These are phyloP conservation scores for Fusarium kyushuense DNA, from an alignment of 2,329 filamentous ascomycete species.

Conservation along the genomic window DNA sequence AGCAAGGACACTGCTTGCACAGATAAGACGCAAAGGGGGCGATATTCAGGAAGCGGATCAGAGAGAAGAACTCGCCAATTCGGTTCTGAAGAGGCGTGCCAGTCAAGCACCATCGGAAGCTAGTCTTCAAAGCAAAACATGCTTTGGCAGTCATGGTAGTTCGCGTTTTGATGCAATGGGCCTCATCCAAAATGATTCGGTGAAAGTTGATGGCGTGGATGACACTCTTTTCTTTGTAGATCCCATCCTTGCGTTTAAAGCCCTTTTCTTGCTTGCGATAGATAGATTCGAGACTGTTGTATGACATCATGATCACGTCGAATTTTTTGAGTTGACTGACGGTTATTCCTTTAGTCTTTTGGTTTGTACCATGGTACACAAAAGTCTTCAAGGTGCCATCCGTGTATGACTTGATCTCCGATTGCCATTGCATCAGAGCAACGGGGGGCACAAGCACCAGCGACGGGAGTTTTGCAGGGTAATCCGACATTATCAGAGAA, in stretches of 20 bases:
- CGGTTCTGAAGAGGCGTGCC: constrained; percentile 97
- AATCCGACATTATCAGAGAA: constrained; percentile 98
- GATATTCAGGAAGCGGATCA: constrained; percentile 91
- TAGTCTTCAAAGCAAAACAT: constrained; percentile 89
- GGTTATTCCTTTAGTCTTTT: constrained; percentile 82
- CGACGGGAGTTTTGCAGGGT: constrained; percentile 83
- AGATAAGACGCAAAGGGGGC: constrained; percentile 93
- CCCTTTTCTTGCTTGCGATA: constrained; percentile 94
- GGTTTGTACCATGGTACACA: constrained; percentile 88
- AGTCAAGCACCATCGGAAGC: constrained; percentile 94
- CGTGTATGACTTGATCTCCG: constrained; percentile 84
- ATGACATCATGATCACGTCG: constrained; percentile 97
- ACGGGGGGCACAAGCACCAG: constrained; percentile 93
- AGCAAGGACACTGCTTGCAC: constrained; percentile 87
- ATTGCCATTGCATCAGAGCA: constrained; percentile 94
- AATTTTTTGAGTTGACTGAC: constrained; percentile 81
- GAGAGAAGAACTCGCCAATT: constrained; percentile 96
- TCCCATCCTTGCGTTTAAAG: constrained; percentile 81
- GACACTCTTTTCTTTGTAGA: constrained; percentile 82
- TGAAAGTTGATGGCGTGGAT: constrained; percentile 92
- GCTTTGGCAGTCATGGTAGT: constrained; percentile 93
- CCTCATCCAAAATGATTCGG: constrained; percentile 92
- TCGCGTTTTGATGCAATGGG: constrained; percentile 92
- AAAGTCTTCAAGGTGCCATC: constrained; percentile 91
- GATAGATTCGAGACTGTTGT: constrained; percentile 90